Conservation (phyloP, 176 grass and related monocot species). For the Musa acuminata region DNA sequence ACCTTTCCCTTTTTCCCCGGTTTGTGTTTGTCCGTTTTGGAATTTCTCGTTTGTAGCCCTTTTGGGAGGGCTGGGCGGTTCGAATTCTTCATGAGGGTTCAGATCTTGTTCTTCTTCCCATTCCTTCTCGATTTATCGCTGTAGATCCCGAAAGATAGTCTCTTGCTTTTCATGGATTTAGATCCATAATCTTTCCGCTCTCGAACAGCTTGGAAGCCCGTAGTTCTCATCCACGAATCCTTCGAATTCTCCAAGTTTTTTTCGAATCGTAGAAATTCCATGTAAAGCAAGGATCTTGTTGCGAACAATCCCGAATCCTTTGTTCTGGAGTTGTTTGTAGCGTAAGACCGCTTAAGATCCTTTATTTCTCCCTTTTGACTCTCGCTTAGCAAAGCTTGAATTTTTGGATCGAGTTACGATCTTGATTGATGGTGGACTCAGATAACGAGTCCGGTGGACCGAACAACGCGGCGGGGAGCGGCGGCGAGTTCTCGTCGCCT, state of each 20-base stretch:
- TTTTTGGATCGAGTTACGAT: neutral
- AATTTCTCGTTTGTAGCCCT: no score
- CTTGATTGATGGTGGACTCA: constrained; percentile 61
- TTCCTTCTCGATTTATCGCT: neutral
- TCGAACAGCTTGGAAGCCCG: neutral
- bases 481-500: constrained; percentile 43
- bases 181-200: neutral
- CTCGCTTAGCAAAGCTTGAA: neutral
- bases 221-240: neutral
- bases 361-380: neutral
- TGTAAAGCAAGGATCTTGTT: neutral
- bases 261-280: neutral
- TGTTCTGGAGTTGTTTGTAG: neutral
- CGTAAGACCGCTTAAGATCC: neutral
- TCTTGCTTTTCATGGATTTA: neutral
- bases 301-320: neutral
- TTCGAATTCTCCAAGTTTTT: neutral
- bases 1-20: no score
- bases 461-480: constrained; percentile 27
- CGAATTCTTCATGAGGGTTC: neutral
- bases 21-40: no score
- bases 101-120: neutral
- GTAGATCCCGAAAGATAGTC: neutral
- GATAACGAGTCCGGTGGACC: constrained; percentile 80
- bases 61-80: no score